Conservation (phyloP, 305 asterid genomes). For the Rubia peregrina region DNA sequence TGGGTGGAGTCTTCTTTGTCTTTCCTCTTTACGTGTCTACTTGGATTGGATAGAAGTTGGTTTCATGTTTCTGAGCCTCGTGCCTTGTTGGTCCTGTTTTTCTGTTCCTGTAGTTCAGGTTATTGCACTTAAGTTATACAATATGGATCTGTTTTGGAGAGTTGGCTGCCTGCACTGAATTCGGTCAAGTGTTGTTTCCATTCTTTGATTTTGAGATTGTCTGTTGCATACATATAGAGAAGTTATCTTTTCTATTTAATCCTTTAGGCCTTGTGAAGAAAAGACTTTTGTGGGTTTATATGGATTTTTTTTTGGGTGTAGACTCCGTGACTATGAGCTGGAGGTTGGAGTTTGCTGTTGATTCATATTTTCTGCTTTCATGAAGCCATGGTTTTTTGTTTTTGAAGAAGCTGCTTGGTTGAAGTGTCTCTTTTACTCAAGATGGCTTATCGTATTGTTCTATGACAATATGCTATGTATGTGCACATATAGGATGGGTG, state of each 20-base stretch:
- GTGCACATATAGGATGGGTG: too few species aligned
- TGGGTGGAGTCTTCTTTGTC: background rate
- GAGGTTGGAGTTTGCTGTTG: background rate
- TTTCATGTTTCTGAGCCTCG: too few species aligned
- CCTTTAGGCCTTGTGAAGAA: constrained; percentile 1
- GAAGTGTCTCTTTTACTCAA: background rate
- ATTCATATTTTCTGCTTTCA: too few species aligned
- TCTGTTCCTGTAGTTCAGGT: background rate
- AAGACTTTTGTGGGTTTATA: too few species aligned
- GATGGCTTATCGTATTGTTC: background rate
- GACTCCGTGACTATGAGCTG: background rate
- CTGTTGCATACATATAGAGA: too few species aligned
- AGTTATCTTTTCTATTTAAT: too few species aligned
- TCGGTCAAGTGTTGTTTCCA: background rate
- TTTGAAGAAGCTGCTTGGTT: background rate
- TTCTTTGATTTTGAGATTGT: background rate
- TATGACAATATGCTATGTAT: too few species aligned
- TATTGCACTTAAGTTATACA: background rate
- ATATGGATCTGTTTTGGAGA: too few species aligned
- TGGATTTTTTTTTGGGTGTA: background rate
- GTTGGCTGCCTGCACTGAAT: background rate
- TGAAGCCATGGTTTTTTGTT: too few species aligned
- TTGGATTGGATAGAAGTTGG: too few species aligned
- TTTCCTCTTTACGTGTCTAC: background rate
- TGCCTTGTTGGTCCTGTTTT: background rate